Evolutionary conservation across 139 green algal genomes (phyloP).

Genomic region (Nannochloris sp.): DNA sequence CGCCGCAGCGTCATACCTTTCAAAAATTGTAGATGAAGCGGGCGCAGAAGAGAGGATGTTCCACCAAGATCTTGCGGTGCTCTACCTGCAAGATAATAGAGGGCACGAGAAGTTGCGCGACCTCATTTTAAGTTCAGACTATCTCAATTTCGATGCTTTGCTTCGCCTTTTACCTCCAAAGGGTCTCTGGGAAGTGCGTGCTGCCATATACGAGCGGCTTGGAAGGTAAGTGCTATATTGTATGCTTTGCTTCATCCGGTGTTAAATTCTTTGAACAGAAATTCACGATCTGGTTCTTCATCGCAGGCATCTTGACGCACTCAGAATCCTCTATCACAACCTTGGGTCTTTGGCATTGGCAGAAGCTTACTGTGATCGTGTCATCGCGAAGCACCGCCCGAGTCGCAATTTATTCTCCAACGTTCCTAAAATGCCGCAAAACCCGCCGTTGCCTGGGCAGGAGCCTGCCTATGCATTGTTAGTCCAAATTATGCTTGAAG

Average conservation of each 20-base stretch:
- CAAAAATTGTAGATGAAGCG: neutral
- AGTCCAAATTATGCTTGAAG: slow-evolving; percentile 7
- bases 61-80: slow-evolving; percentile 62
- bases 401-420: neutral
- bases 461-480: neutral
- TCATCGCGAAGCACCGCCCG: neutral
- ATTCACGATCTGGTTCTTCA: neutral
- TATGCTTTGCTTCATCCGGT: neutral
- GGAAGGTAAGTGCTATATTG: slow-evolving; percentile 16
- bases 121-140: slow-evolving; percentile 38
- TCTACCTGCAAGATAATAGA: slow-evolving; percentile 55
- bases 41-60: slow-evolving; percentile 30
- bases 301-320: slow-evolving; percentile 54
- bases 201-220: slow-evolving; percentile 71
- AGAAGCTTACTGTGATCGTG: slow-evolving; percentile 69
- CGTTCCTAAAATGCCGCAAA: neutral
- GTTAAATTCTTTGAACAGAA: neutral
- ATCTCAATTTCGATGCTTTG: slow-evolving; percentile 60
- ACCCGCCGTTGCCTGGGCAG: neutral
- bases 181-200: slow-evolving; percentile 60
- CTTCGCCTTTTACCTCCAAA: slow-evolving; percentile 51
- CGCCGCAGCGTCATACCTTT: neutral
- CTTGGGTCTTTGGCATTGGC: slow-evolving; percentile 40
- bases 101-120: neutral
- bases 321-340: slow-evolving; percentile 59